Evolutionary conservation across 2,329 filamentous ascomycete genomes (phyloP), one percentile per base, ranked within the genome.

Genomic region (Venturia asperata): DNA sequence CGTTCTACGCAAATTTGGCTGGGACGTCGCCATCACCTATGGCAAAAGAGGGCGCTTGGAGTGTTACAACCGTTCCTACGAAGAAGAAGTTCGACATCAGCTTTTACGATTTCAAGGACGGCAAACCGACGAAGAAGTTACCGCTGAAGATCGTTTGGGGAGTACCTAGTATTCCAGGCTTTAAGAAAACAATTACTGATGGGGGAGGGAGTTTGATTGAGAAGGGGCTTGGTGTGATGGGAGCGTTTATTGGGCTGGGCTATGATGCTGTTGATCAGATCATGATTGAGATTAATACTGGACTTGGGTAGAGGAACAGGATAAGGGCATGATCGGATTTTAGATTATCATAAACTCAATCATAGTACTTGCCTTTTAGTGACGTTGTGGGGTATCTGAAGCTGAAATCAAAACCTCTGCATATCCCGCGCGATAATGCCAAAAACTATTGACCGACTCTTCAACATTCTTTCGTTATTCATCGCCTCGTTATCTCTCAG

Each of bases 61-160:
- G 55, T 21, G 21, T 34, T 17, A 24, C 37, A 10, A 37, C 42
- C 34, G 62, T 63, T 5, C 41, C 41, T n/a, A 52, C 62, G 19
- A 24, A 24, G 41, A 63, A 63, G 62, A 52, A 47, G 15, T 43
- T 63, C 7, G 34, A 39, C 3, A 42, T 55, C 27, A 39, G 27
- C 24, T 63, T 63, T n/a, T 5, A 52, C 5, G 30, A 49, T 24
- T 41, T 37, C 37, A 42, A 49, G 17, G 61, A 63, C 27, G 39
- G 41, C 17, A 21, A 41, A 17, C n/a, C 39, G 19, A 63, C 61
- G 42, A 52, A 47, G 27, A 49, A 63, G 30, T 45, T 63, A 41
- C 61, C 61, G 24, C 30, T 63, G 42, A 63, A 63, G 42, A 63
- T 63, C 11, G 61, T 63, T 34, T 63, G 61, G 61, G 41, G 61